A percentile compares a stretch with the other conserved stretches of the same genome.
Conservation (phyloP, 1,139 yeast genomes). For the Candida mesenterica region DNA sequence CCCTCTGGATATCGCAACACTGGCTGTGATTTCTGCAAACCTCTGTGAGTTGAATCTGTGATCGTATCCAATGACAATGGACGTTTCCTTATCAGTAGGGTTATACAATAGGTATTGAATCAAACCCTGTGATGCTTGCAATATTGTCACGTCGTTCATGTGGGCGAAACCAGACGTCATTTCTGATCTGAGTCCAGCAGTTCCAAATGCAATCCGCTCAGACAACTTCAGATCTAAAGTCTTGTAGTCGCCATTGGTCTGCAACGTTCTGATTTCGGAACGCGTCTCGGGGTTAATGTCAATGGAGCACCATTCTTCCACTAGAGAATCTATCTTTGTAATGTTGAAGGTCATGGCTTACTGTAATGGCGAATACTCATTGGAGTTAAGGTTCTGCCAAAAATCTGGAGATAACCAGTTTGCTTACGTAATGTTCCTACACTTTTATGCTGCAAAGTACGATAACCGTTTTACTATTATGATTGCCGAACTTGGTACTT, state of each 20-base stretch:
- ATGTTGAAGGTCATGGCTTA: slow-evolving; percentile 5
- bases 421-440: not conserved
- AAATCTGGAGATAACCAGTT: too few relatives aligned
- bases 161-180: slow-evolving; percentile 91
- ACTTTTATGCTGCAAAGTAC: not conserved
- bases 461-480: too few relatives aligned
- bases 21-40: slow-evolving; percentile 78
- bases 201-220: slow-evolving; percentile 79
- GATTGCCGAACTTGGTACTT: slow-evolving; percentile 7
- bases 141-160: slow-evolving; percentile 86
- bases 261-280: slow-evolving; percentile 53
- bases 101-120: slow-evolving; percentile 52
- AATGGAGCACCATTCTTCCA: slow-evolving; percentile 42
- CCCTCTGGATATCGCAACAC: slow-evolving; percentile 67
- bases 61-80: slow-evolving; percentile 86
- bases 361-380: not conserved
- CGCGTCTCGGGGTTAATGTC: slow-evolving; percentile 52
- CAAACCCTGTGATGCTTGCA: slow-evolving; percentile 92
- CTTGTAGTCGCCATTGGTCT: slow-evolving; percentile 33
- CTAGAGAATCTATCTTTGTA: slow-evolving; percentile 28
- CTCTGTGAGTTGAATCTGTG: slow-evolving; percentile 78
- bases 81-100: slow-evolving; percentile 20
- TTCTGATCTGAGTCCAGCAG: slow-evolving; percentile 83
- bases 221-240: slow-evolving; percentile 52
- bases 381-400: too few relatives aligned